Conservation (phyloP, 805 yeast genomes). For the Debaryomyces castellii region DNA sequence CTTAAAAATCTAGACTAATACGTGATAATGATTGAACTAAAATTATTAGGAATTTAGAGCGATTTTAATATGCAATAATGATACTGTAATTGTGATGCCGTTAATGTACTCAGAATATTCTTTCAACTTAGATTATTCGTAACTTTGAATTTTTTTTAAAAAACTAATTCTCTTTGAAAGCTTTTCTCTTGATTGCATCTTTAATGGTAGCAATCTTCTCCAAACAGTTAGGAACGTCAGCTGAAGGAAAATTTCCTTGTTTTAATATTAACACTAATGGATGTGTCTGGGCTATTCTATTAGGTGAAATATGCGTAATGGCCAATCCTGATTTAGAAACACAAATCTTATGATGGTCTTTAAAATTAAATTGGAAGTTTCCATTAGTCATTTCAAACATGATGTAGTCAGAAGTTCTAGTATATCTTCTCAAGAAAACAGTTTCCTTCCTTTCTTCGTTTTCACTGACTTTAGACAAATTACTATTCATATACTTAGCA, state of each 20-base stretch:
- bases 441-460: conserved; percentile 62
- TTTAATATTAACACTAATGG: conserved; percentile 47
- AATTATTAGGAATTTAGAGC: not conserved
- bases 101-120: not conserved
- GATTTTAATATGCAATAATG: not conserved
- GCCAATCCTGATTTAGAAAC: conserved; percentile 73
- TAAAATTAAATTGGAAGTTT: conserved; percentile 89
- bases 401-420: conserved; percentile 75
- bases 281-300: conserved; percentile 67
- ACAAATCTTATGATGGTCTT: conserved; percentile 89
- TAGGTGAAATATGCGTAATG: conserved; percentile 80
- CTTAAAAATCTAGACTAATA: not conserved
- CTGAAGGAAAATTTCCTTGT: conserved; percentile 42
- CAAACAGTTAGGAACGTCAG: conserved; percentile 42
- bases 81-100: not conserved
- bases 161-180: conserved; percentile 18
- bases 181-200: conserved; percentile 56
- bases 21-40: not conserved
- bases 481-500: conserved; percentile 88
- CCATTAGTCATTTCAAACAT: conserved; percentile 95
- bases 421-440: conserved; percentile 78
- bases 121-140: not conserved
- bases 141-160: not conserved
- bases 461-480: conserved; percentile 76
- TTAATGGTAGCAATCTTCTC: conserved; percentile 50